Percentiles rank a stretch among this genome's conserved stretches.
phyloP scores from a whole-genome alignment of 768 basidiomycete species.

The Leccinellum albellum region DNA sequence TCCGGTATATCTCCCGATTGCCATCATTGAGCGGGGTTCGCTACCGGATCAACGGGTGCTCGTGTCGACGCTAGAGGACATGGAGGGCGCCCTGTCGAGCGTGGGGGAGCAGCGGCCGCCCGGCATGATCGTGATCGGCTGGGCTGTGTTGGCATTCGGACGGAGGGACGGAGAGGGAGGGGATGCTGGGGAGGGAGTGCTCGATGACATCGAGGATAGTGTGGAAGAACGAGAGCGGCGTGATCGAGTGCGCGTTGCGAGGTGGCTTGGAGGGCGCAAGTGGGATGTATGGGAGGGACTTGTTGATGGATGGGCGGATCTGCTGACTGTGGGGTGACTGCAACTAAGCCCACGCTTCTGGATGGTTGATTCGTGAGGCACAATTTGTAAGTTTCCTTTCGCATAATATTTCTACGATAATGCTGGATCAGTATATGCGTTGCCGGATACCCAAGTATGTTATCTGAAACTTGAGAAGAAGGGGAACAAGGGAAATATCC shows the following conservation, averaged over 20 bases:
- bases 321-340: conserved; percentile 7
- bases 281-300: conserved; percentile 72
- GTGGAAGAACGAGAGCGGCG: conserved; percentile 4
- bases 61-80: conserved; percentile 68
- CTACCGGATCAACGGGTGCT: conserved; percentile 89
- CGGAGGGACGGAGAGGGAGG: conserved; percentile 41
- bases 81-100: conserved; percentile 67
- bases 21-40: conserved; percentile 92
- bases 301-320: conserved; percentile 38
- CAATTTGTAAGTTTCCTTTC: no score
- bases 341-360: background rate
- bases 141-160: conserved; percentile 73
- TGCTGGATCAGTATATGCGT: no score
- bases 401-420: no score
- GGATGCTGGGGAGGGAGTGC: conserved; percentile 55
- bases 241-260: conserved; percentile 43
- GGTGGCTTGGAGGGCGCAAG: conserved; percentile 54
- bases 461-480: no score
- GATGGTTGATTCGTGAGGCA: no score
- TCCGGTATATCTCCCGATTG: conserved; percentile 77
- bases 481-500: no score
- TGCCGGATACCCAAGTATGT: no score
- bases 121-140: conserved; percentile 95
- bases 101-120: conserved; percentile 88
- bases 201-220: conserved; percentile 51